Percentiles rank a stretch among this genome's conserved stretches.
phyloP scores from a whole-genome alignment of 75 land plant species.

The Pinus tabuliformis region DNA sequence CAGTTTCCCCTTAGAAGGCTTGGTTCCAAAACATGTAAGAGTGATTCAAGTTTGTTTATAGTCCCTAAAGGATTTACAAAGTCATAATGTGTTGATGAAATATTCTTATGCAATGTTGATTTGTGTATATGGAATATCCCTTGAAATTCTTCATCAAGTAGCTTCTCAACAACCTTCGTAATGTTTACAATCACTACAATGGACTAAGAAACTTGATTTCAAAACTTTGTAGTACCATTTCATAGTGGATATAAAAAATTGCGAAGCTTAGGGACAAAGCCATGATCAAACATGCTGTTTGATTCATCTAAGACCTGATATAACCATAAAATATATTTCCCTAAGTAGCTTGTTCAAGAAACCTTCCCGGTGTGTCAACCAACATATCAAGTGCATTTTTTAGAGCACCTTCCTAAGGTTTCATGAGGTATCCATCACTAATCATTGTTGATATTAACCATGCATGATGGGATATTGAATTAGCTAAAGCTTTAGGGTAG shows the following conservation, averaged over 20 bases:
- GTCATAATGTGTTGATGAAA: too few relatives aligned
- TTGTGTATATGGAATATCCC: too few relatives aligned
- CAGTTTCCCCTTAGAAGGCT: too few relatives aligned
- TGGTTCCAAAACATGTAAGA: too few relatives aligned
- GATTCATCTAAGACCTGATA: constrained; percentile 91
- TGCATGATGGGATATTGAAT: constrained; percentile 94
- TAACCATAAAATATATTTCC: constrained; percentile 98
- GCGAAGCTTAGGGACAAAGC: constrained; percentile 93
- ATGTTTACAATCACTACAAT: too few relatives aligned
- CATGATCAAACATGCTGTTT: constrained; percentile 80
- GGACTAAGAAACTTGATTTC: constrained; percentile 74
- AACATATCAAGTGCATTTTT: constrained; percentile 88
- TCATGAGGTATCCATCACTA: constrained; percentile 84
- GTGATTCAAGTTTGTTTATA: too few relatives aligned
- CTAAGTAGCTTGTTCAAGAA: constrained; percentile 89
- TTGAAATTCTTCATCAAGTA: too few relatives aligned
- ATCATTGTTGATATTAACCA: constrained; percentile 88
- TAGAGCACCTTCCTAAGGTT: constrained; percentile 87
- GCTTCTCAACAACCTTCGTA: too few relatives aligned
- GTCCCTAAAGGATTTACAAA: constrained; percentile 46
- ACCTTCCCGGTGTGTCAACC: constrained; percentile 97
- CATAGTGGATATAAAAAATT: constrained; percentile 89
- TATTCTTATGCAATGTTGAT: too few relatives aligned
- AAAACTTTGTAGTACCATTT: constrained; percentile 69
- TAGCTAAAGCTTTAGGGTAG: constrained; percentile 89